A percentile compares a stretch with the other conserved stretches of the same genome.
Conservation (phyloP, 2,329 filamentous ascomycete species). For the Chaetothyriales sp. region DNA sequence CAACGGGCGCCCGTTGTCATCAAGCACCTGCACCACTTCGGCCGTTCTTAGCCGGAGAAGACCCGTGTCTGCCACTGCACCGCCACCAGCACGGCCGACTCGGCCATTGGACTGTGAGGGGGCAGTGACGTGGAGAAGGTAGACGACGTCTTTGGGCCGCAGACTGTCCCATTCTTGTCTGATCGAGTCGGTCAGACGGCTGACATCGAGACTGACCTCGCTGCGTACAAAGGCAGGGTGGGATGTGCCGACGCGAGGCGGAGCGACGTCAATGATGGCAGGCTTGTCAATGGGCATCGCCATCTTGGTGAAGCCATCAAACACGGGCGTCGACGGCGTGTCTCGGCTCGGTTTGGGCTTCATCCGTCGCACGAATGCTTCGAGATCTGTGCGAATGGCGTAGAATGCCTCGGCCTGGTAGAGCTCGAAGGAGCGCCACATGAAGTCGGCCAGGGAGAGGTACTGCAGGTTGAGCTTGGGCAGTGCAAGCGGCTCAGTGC, state of each 20-base stretch:
- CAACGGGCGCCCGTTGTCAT: conserved; percentile 65
- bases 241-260: conserved; percentile 66
- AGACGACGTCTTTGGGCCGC: conserved; percentile 75
- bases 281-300: conserved; percentile 74
- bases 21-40: conserved; percentile 69
- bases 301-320: conserved; percentile 82
- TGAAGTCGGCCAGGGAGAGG: conserved; percentile 80
- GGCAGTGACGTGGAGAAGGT: conserved; percentile 62
- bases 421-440: conserved; percentile 86
- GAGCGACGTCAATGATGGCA: conserved; percentile 71
- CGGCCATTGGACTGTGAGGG: conserved; percentile 31
- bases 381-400: conserved; percentile 79
- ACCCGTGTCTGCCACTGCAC: conserved; percentile 36
- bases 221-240: conserved; percentile 73
- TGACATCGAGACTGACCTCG: conserved; percentile 73
- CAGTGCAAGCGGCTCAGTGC: conserved; percentile 70
- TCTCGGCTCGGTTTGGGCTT: conserved; percentile 50
- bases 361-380: conserved; percentile 63
- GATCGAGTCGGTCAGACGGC: conserved; percentile 58
- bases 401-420: conserved; percentile 89
- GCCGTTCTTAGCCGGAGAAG: conserved; percentile 65
- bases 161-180: conserved; percentile 82
- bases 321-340: conserved; percentile 47
- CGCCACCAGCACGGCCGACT: conserved; percentile 38
- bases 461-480: conserved; percentile 95